Base-by-base conservation (phyloP, 257 asterid genomes). In the Solanum etuberosum region DNA sequence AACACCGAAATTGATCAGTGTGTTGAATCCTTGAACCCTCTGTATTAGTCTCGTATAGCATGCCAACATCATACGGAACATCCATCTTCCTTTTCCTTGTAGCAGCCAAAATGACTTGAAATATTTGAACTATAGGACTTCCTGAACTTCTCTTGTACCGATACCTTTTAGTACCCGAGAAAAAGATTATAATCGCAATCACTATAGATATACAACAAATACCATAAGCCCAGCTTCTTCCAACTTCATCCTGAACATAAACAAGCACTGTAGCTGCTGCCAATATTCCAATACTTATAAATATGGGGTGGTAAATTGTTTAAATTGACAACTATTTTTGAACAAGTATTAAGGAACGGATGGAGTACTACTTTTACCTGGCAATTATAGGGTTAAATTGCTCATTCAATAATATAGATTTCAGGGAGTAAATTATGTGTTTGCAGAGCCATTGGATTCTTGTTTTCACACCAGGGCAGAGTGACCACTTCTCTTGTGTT, bases 171-270 rank as follows among this genome's bases (percentile, higher is more conserved):
- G 43, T 86, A 15, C 88, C 86, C 14, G 81, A 86, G 14, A 77
- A 77, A 65, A 86, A 86, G n/a, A 86, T 25, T 38, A 77, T 7
- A 18, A 86, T 86, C 6, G 86, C 88, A 7, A 86, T 37, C 4
- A 90, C 21, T 98, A 96, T 96, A 1, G 98, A 61, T 1, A 94
- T 29, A 1, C 98, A 84, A 38, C 85, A 86, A 78, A 86, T 86
- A 42, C 88, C 88, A 86, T 86, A 86, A 3, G 92, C 86, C 88
- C 73, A 78, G 37, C 86, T 86, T 34, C 88, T 73, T 37, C 86
- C 88, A 77, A 86, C 68, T 61, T 86, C 86, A 86, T 86, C 88
- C 27, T 86, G 85, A n/a, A 86, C 70, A 42, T 86, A 86, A 78
- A 86, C 85, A 35, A 77, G 86, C 43, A 77, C 88, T 1, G 86